Evolutionary conservation across 2,329 filamentous ascomycete species (phyloP), one percentile per base, ranked within the genome.

Genomic region (Lasiodiplodia sp.): DNA sequence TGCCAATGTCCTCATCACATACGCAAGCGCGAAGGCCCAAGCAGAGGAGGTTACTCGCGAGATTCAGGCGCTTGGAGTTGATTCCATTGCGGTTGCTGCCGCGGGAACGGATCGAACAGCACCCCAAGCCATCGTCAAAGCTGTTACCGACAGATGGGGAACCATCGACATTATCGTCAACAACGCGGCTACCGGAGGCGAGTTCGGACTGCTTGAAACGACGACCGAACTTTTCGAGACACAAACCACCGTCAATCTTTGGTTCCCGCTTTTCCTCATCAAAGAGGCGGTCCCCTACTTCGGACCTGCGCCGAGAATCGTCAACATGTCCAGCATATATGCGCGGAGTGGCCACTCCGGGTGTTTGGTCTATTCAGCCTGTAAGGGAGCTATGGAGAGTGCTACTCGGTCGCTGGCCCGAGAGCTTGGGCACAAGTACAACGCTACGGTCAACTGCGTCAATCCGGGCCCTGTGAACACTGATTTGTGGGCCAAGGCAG

Each of bases 351-450:
- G 84, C 0, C 84, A 86, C 69, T 75, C 80, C 1, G 75, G 78
- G 0, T 71, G 86, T 3, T 80, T 83, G 1, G 74, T 87, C 3
- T 90, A 90, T 75, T 82, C 82, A 60, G 83, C 85, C 0, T 86
- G 83, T 6, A 90, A 90, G 73, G 86, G 86, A 0, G 88, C 87
- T 6, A 74, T 90, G 18, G 88, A 90, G 75, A 86, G 84, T 0
- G 75, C 90, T 66, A 90, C 88, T 14, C 80, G 87, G 5, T 84
- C 81, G 53, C 86, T 86, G 83, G 88, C 89, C 0, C 81, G 82
- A 0, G 88, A 90, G 77, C 77, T 90, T 11, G 88, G 87, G 0
- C 74, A 70, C 2, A 77, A 83, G 68, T 87, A 87, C 0, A 86
- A 86, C 68, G 52, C 52, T 14, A 90, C 87, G 0, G 88, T 89